Base-by-base conservation (phyloP, 495 filamentous ascomycete species). In the Penicillium roqueforti region DNA sequence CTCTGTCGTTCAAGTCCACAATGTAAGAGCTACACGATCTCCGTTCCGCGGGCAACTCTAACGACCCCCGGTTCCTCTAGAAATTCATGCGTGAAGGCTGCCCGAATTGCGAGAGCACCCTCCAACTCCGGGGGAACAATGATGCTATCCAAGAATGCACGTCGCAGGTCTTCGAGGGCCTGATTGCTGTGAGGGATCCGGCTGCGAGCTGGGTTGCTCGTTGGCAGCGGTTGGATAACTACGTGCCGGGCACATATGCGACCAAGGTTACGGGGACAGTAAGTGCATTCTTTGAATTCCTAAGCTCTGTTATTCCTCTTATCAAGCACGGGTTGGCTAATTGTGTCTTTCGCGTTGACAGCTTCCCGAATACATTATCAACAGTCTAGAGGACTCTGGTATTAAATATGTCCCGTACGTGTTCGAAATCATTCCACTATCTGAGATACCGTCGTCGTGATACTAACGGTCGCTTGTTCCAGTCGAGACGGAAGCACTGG, bases 61-160 rank as follows among this genome's bases (percentile, higher is more conserved):
- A 53, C 43, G 42, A 52, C 38, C 44, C 44, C 38, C 31, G 6
- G 19, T 19, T 46, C 26, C 46, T 46, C 29, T 62, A 92, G 88
- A 81, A 83, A 74, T 95, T 95, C 76, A 77, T 85, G 59, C 80
- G 81, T 57, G 81, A 89, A 63, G 93, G 93, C 58, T 98, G 93
- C 63, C 93, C 93, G 34, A 98, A 98, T 76, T 98, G 93, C 79
- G 91, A 96, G 63, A 83, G 84, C 42, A 88, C 93, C 74, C 84
- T 97, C 42, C 81, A 88, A 65, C 85, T 97, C 60, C 77, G 81
- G 53, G 86, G 87, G 62, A 87, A 85, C 60, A 70, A 75, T 43
- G 93, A 98, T 55, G 80, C 81, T 16, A 87, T 97, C 65, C 81
- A 88, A 62, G 90, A 92, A 72, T 96, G 91, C 81, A 98, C 93